Conservation (phyloP, 306 rosid species). For the Cicer yamashitae region DNA sequence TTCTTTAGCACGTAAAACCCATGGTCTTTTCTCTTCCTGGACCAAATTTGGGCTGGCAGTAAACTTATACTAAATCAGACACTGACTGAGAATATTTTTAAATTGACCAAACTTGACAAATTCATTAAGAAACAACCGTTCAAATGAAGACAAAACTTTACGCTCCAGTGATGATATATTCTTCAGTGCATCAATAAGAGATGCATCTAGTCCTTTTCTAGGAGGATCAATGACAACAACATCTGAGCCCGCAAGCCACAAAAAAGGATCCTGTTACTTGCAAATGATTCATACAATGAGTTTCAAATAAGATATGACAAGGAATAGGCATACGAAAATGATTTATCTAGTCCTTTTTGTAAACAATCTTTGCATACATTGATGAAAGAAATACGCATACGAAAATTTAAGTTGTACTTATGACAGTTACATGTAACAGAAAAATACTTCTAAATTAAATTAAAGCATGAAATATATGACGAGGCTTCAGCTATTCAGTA, state of each 20-base stretch:
- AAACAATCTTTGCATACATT: conserved; percentile 9
- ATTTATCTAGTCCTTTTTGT: background rate
- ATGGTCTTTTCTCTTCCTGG: conserved; percentile 94
- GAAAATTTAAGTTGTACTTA: background rate
- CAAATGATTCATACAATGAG: conserved; percentile 45
- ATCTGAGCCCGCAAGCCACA: conserved; percentile 88
- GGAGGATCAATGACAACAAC: conserved; percentile 96
- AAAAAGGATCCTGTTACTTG: conserved; percentile 79
- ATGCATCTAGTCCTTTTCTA: conserved; percentile 83
- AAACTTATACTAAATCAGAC: conserved; percentile 45
- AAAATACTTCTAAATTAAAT: conserved; percentile 24
- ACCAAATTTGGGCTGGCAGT: conserved; percentile 64
- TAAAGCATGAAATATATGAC: conserved; percentile 37
- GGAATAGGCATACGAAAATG: conserved; percentile 25
- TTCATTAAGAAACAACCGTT: conserved; percentile 61
- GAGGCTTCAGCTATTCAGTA: conserved; percentile 44
- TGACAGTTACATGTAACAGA: conserved; percentile 2
- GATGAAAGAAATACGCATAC: conserved; percentile 28
- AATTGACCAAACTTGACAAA: conserved; percentile 33
- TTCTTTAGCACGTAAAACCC: conserved; percentile 94
- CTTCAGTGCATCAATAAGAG: conserved; percentile 71
- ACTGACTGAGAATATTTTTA: conserved; percentile 42
- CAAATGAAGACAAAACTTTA: conserved; percentile 58
- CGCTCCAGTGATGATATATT: conserved; percentile 63
- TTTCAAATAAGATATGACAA: conserved; percentile 34